Evolutionary conservation across 371 early-diverging fungal genomes (phyloP).

Genomic region (Mortierella sp.): DNA sequence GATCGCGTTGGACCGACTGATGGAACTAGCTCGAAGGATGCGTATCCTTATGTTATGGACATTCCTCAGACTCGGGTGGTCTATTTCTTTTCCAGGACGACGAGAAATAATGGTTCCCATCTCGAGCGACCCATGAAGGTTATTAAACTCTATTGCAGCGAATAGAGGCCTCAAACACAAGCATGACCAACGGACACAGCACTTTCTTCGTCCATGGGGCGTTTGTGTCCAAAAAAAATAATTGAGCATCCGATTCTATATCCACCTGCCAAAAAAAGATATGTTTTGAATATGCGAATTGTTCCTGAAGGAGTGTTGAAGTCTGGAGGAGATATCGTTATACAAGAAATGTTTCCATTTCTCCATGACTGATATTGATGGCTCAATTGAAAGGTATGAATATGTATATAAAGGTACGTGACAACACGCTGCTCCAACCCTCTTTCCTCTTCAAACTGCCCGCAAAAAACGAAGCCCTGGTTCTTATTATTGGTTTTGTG

Average conservation of each 20-base stretch:
- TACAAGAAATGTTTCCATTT: background rate
- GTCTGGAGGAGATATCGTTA: background rate
- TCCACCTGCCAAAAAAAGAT: slow-evolving; percentile 1
- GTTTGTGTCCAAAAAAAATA: slow-evolving; percentile 1
- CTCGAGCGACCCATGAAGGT: background rate
- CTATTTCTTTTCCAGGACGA: too few relatives aligned
- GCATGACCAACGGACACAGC: slow-evolving; percentile 3
- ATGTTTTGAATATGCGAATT: background rate
- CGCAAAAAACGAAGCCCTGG: background rate
- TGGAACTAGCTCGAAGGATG: too few relatives aligned
- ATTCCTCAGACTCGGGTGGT: too few relatives aligned
- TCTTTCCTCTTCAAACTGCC: background rate
- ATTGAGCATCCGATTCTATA: background rate
- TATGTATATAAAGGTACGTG: background rate
- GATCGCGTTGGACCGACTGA: too few relatives aligned
- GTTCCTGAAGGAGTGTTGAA: background rate
- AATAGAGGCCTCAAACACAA: background rate
- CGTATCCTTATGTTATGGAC: too few relatives aligned
- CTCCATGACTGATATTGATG: background rate
- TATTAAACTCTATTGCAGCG: slow-evolving; percentile 4
- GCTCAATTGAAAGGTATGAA: background rate
- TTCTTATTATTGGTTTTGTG: slow-evolving; percentile 8
- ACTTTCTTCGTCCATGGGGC: background rate
- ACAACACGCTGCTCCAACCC: background rate
- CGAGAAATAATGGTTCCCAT: too few relatives aligned